A percentile compares a stretch with the other conserved stretches of the same genome.
Conservation (phyloP, 306 rosid genomes). For the Biancaea sappan region DNA sequence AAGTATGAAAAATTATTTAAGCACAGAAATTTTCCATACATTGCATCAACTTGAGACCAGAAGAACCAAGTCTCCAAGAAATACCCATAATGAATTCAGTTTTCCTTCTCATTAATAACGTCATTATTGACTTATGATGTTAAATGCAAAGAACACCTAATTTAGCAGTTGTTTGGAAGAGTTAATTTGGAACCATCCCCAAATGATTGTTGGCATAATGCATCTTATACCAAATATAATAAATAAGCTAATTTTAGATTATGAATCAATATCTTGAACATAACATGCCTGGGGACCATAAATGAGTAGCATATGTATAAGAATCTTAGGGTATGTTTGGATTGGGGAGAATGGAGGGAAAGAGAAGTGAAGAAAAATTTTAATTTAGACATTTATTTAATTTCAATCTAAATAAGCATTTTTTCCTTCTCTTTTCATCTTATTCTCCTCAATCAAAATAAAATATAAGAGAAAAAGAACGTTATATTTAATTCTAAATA, state of each 20-base stretch:
- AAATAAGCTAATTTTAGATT: slow-evolving; percentile 16
- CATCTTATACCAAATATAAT: background rate
- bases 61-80: background rate
- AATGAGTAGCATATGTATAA: background rate
- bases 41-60: background rate
- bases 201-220: background rate
- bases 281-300: background rate
- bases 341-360: too few species aligned
- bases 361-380: too few species aligned
- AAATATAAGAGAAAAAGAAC: too few species aligned
- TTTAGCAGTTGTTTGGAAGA: slow-evolving; percentile 16
- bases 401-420: too few species aligned
- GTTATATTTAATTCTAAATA: too few species aligned
- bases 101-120: background rate
- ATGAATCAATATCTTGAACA: background rate
- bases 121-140: background rate
- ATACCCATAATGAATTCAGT: background rate
- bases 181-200: background rate
- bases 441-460: too few species aligned
- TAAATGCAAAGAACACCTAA: slow-evolving; percentile 3
- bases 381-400: too few species aligned
- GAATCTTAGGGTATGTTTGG: too few species aligned
- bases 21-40: background rate
- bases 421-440: too few species aligned
- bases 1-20: background rate